Evolutionary conservation across 345 rosid genomes (phyloP).

Genomic region (Rhodomyrtus tomentosa): DNA sequence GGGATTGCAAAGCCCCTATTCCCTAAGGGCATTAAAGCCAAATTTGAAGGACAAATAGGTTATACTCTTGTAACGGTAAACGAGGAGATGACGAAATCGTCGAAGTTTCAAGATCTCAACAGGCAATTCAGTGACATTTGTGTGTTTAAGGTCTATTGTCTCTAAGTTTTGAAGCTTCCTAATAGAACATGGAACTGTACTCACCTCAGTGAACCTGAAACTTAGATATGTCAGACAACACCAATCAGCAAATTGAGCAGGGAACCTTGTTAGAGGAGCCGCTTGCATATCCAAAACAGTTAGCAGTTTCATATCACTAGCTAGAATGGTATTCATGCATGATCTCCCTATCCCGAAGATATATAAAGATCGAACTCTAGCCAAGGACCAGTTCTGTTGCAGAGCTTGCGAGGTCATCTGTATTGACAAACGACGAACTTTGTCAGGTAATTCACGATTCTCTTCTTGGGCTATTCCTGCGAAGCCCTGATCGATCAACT

Average conservation of each 20-base stretch:
- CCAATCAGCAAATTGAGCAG: constrained; percentile 11
- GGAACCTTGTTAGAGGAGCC: constrained; percentile 18
- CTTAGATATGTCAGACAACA: constrained; percentile 23
- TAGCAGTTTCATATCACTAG: constrained; percentile 13
- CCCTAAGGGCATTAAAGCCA: constrained; percentile 14
- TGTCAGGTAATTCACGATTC: constrained; percentile 7
- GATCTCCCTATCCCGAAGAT: constrained; percentile 13
- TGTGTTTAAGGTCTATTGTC: constrained; percentile 33
- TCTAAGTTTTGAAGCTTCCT: constrained; percentile 30
- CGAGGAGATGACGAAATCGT: constrained; percentile 21
- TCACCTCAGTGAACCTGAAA: constrained; percentile 20
- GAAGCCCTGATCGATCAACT: constrained; percentile 25
- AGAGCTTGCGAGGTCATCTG: constrained; percentile 8
- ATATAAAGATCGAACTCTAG: constrained; percentile 24
- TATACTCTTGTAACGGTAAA: constrained; percentile 13
- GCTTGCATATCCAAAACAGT: constrained; percentile 27
- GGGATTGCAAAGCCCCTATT: constrained; percentile 16
- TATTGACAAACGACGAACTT: constrained; percentile 30
- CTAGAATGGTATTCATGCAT: background rate
- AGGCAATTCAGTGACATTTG: constrained; percentile 19
- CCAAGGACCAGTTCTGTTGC: constrained; percentile 1
- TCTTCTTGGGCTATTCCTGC: constrained; percentile 11
- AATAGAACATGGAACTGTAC: constrained; percentile 16
- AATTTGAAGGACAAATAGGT: constrained; percentile 3
- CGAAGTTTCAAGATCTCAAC: constrained; percentile 19